A percentile compares a stretch with the other conserved stretches of the same genome.
Evolutionary conservation across 495 filamentous ascomycete species (phyloP).

Genomic region (Bacidia gigantensis): DNA sequence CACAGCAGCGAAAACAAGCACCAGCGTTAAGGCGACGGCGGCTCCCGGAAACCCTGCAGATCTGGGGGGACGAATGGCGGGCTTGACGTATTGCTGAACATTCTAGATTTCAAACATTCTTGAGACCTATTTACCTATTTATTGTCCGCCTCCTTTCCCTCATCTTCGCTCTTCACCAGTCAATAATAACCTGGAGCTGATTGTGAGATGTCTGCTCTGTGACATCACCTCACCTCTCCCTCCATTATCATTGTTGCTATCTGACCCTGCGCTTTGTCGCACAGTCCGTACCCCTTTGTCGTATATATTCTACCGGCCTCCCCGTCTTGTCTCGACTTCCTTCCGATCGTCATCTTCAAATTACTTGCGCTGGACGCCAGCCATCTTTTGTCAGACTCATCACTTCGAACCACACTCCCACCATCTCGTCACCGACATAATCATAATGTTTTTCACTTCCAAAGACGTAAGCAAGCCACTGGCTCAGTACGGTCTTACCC

Average conservation of each 20-base stretch:
- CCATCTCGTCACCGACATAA: neutral
- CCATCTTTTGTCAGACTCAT: neutral
- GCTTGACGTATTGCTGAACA: neutral
- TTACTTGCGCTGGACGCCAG: neutral
- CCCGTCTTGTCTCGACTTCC: no score
- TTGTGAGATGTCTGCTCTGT: neutral
- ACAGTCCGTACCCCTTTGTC: neutral
- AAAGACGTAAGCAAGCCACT: neutral
- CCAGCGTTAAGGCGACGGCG: neutral
- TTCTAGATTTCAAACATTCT: neutral
- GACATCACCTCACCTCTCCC: no score
- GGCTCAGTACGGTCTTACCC: neutral
- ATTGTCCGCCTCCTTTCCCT: neutral
- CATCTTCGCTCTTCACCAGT: neutral
- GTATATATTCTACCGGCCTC: no score
- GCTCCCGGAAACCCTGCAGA: constrained; percentile 1
- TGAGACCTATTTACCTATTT: neutral
- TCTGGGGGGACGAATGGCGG: constrained; percentile 3
- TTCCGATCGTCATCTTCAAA: no score
- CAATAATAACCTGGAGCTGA: neutral
- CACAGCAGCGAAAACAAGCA: constrained; percentile 6
- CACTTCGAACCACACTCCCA: neutral
- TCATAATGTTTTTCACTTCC: neutral
- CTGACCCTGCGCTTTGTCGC: neutral
- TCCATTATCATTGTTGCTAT: neutral